Base-by-base conservation (phyloP, 2,329 filamentous ascomycete genomes). In the Helicocarpus griseus region DNA sequence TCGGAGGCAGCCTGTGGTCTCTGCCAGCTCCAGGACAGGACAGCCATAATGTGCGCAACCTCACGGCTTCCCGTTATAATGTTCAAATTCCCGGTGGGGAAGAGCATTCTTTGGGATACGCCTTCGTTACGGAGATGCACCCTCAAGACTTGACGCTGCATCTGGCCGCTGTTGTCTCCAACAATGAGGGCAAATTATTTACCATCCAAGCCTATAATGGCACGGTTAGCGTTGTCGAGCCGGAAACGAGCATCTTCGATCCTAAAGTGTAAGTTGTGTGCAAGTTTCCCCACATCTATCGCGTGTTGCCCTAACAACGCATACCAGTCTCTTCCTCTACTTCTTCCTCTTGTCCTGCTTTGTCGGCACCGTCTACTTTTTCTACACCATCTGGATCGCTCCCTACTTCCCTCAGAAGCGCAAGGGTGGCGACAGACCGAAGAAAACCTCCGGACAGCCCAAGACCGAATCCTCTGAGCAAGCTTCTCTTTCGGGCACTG, bases 301-400 rank as follows among this genome's bases (percentile, higher is more conserved):
- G 26, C 48, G 5, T 29, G 14, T 21, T 24, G 9, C 5, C 11
- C 9, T 48, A 53, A 50, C 45, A 41, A 41, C 28, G 9, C 33
- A 28, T 31, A 29, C 14, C 57, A 97, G 93, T 67, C 89, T 97
- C 74, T 98, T 98, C 83, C 83, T 98, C 57, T 97, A 97, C 77
- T 78, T 95, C 67, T 84, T 97, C 77, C 86, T 98, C 61, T 77
- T 85, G 50, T 83, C 79, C 56, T 80, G 78, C 57, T 94, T 95
- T 68, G 82, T 73, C 58, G 89, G 86, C 56, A 89, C 85, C 50
- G 81, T 86, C 68, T 96, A 91, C 82, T 95, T 95, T 72, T 89
- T 96, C 74, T 98, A 98, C 81, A 93, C 86, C 77, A 95, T 91
- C 64, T 97, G 91, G 89, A 86, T 98, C 72, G 87, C 89, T 63